Base-by-base conservation (phyloP, 169 alveolate species). In the Besnoitia besnoiti region DNA sequence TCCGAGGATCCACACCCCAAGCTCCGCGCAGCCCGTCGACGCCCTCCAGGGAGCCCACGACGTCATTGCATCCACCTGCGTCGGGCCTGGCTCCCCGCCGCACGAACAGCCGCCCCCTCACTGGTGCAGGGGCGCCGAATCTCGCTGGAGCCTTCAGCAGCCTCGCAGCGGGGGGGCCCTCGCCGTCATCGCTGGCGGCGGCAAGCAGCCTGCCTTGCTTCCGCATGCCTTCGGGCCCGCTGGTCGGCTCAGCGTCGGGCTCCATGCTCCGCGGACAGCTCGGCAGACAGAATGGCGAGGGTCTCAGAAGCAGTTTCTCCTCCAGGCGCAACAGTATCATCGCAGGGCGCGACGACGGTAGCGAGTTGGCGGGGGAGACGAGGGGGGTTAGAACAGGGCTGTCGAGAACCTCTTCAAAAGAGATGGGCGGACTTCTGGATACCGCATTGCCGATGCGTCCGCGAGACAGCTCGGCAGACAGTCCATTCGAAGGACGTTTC, bases 151-250 rank as follows among this genome's bases (percentile, higher is more conserved):
- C n/a, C 44, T 73, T n/a, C 82, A 14, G 46, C 47, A 73, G 46
- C 24, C 39, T 73, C n/a, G 47, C 82, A 0, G 82, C 44, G 24
- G 82, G 67, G n/a, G n/a, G 14, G 67, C 24, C 67, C 24, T 51
- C 67, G 14, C 24, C 40, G 40, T 16, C 82, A 5, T 0, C 7
- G n/a, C n/a, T 37, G 44, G 39, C 82, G 1, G 82, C 82, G 16
- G 30, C 82, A 8, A 42, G n/a, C 12, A 42, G 14, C 44, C 16
- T 42, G 46, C 0, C 82, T 3, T 73, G n/a, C 82, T 8, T 73
- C n/a, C 46, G 82, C n/a, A 73, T 73, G 82, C 24, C 82, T 4
- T 73, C 82, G 16, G 82, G 16, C 47, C 82, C 82, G 27, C 24
- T 73, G 46, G n/a, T 1, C 12, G 82, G 82, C 12, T 73, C n/a